Conservation (phyloP, 768 basidiomycete species). For the Jaapia argillacea region DNA sequence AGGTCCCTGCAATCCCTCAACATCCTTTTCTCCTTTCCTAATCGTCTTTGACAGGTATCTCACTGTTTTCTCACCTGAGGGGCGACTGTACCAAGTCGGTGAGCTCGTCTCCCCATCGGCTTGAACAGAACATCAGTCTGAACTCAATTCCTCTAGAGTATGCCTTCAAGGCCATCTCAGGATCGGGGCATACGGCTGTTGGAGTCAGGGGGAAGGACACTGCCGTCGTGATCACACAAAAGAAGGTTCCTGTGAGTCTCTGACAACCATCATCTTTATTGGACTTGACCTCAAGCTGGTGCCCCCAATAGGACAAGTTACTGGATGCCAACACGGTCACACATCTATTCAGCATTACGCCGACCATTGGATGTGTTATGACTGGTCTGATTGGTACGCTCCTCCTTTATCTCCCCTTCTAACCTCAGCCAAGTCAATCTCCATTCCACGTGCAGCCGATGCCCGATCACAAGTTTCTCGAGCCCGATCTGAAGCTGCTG, state of each 20-base stretch:
- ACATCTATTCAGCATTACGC: conserved; percentile 93
- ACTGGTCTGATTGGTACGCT: conserved; percentile 86
- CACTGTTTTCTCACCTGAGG: conserved; percentile 96
- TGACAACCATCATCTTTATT: background rate
- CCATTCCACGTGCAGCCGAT: conserved; percentile 50
- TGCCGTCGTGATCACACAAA: conserved; percentile 92
- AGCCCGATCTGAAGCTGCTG: conserved; percentile 81
- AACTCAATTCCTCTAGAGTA: conserved; percentile 54
- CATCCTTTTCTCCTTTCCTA: background rate
- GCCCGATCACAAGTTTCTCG: conserved; percentile 82
- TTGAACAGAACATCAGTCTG: background rate
- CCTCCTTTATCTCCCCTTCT: background rate
- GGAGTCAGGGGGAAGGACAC: conserved; percentile 93
- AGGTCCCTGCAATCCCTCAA: conserved; percentile 32
- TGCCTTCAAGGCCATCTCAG: conserved; percentile 99
- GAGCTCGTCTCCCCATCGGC: conserved; percentile 21
- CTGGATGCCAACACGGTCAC: conserved; percentile 91
- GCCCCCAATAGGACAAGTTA: conserved; percentile 74
- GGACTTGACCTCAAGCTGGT: background rate
- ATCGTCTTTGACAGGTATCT: conserved; percentile 52
- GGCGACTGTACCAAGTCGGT: conserved; percentile 98
- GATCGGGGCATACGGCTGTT: conserved; percentile 90
- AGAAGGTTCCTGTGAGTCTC: conserved; percentile 86
- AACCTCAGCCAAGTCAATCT: background rate
- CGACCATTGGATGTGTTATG: conserved; percentile 95